Percentiles rank a stretch among this genome's conserved stretches.
phyloP scores from a whole-genome alignment of 306 rosid genomes.

The Aeschynomene evenia region DNA sequence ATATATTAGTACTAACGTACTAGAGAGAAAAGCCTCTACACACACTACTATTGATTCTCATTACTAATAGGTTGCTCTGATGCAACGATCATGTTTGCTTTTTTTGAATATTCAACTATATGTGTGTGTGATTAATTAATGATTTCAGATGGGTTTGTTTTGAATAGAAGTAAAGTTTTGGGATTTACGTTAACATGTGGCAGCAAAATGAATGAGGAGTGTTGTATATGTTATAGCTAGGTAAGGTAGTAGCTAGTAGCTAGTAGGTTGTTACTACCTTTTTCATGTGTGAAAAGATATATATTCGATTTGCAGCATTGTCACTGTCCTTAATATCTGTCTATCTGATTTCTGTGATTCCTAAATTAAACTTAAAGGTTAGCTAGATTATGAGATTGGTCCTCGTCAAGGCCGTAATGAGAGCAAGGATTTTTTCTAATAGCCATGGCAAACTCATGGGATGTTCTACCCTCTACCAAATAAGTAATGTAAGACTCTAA shows the following conservation, averaged over 20 bases:
- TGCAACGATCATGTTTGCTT: constrained; percentile 34
- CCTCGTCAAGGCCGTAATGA: background rate
- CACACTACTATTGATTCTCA: constrained; percentile 12
- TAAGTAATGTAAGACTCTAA: too few species aligned
- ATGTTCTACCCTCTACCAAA: too few species aligned
- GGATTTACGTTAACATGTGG: constrained; percentile 26
- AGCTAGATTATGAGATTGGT: background rate
- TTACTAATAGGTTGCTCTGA: constrained; percentile 41
- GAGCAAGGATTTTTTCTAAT: constrained; percentile 9
- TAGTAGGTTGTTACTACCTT: too few species aligned
- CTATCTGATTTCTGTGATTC: background rate
- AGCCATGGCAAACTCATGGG: too few species aligned
- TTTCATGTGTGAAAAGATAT: constrained; percentile 5
- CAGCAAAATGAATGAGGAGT: background rate
- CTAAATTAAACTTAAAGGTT: background rate
- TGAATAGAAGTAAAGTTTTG: constrained; percentile 9
- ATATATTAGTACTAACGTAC: constrained; percentile 33
- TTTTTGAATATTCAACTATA: constrained; percentile 5
- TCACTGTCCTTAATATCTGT: background rate
- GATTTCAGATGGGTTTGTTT: constrained; percentile 11
- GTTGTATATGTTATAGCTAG: constrained; percentile 19
- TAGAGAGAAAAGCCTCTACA: constrained; percentile 2
- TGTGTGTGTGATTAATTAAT: too few species aligned
- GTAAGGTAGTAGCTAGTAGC: too few species aligned
- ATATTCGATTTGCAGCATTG: background rate